These are phyloP conservation scores for Xerocomellus amylosporus DNA, from an alignment of 768 basidiomycete species.

Conservation along the genomic window DNA sequence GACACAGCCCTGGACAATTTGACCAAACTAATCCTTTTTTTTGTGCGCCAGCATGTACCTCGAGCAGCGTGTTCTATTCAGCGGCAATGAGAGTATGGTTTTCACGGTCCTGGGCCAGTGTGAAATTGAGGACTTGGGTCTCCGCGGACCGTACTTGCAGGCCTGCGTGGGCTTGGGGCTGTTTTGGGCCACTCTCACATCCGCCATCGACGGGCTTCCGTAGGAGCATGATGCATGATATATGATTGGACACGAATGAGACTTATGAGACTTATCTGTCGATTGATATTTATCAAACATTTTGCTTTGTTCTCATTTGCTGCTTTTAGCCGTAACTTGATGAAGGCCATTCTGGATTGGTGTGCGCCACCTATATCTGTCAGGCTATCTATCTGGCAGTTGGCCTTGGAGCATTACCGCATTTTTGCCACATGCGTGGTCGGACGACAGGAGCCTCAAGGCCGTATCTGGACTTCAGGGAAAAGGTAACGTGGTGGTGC, in stretches of 20 bases:
- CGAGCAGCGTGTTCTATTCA: constrained; percentile 1
- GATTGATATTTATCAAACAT: constrained; percentile 13
- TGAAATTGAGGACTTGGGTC: constrained; percentile 6
- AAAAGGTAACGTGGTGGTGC: constrained; percentile 15
- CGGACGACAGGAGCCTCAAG: constrained; percentile 10
- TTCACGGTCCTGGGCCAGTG: constrained; percentile 5
- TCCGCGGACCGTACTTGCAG: constrained; percentile 26
- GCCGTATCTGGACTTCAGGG: constrained; percentile 15
- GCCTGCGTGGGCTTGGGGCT: constrained; percentile 14
- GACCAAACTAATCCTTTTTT: neutral
- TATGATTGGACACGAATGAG: constrained; percentile 16
- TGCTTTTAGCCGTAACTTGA: constrained; percentile 17
- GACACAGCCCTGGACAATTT: constrained; percentile 7
- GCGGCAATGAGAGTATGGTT: constrained; percentile 5
- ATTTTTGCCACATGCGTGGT: constrained; percentile 13
- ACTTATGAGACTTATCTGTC: constrained; percentile 18
- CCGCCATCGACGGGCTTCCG: constrained; percentile 26
- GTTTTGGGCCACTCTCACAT: constrained; percentile 14
- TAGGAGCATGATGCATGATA: neutral
- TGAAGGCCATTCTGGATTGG: constrained; percentile 12
- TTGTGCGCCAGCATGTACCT: neutral
- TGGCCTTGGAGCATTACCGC: constrained; percentile 22
- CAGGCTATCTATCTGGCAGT: constrained; percentile 11
- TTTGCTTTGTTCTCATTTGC: constrained; percentile 9
- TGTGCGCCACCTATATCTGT: constrained; percentile 17